Percentiles rank a stretch among this genome's conserved stretches.
Evolutionary conservation across 2,329 filamentous ascomycete species (phyloP).

Genomic region (Diaporthe sp.): DNA sequence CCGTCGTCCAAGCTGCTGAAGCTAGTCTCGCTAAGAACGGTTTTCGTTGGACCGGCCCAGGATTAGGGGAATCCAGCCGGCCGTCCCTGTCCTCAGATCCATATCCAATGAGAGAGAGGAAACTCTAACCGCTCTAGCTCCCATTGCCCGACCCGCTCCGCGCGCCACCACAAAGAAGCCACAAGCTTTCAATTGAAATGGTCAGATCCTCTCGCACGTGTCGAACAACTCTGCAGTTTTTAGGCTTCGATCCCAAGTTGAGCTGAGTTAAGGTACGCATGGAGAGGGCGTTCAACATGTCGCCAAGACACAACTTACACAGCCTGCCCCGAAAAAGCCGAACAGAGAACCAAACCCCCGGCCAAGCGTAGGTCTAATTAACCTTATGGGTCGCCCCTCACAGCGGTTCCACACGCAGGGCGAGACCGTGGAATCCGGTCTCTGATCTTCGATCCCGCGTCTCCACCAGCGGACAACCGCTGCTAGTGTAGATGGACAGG

Average conservation of each 20-base stretch:
- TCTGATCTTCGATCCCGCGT: slow-evolving; percentile 1
- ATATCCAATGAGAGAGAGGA: background rate
- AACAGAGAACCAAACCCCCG: background rate
- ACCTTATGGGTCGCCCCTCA: slow-evolving; percentile 2
- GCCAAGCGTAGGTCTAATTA: slow-evolving; percentile 8
- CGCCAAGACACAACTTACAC: background rate
- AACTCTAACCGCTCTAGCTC: background rate
- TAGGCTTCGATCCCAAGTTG: background rate
- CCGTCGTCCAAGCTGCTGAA: background rate
- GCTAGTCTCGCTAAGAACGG: background rate
- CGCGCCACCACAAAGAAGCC: background rate
- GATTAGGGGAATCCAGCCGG: background rate
- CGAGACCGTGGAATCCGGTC: background rate
- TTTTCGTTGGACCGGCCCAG: background rate
- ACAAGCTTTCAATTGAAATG: background rate
- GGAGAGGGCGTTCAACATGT: too few relatives aligned
- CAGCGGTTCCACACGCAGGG: background rate
- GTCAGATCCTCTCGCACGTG: background rate
- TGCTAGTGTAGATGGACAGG: background rate
- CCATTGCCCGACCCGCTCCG: slow-evolving; percentile 8
- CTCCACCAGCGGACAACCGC: background rate
- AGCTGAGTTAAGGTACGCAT: background rate
- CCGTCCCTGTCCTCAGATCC: background rate
- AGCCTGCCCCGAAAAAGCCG: background rate
- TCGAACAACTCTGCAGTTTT: background rate